Evolutionary conservation across 2,329 filamentous ascomycete genomes (phyloP).

Genomic region (Diplodia seriata): DNA sequence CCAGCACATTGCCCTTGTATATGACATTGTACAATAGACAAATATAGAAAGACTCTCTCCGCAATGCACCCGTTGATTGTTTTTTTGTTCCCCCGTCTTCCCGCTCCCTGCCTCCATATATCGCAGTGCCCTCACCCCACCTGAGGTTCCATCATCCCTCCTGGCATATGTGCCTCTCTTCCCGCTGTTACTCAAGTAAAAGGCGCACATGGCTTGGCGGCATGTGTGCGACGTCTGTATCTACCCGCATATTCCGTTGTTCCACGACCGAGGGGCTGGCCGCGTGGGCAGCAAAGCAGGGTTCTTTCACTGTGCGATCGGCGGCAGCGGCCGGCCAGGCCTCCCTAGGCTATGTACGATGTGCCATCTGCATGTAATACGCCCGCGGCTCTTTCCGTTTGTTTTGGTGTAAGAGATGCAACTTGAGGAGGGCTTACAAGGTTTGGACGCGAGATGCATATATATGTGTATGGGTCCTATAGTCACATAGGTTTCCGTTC

Average conservation of each 20-base stretch:
- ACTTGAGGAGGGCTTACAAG: not conserved
- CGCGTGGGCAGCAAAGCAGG: slow-evolving; percentile 10
- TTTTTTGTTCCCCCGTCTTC: not conserved
- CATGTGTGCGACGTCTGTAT: not conserved
- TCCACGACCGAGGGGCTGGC: not conserved
- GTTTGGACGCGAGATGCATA: not conserved
- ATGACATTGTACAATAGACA: too few species aligned
- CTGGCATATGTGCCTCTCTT: not conserved
- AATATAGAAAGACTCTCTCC: too few species aligned
- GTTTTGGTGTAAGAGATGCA: not conserved
- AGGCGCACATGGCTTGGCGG: not conserved
- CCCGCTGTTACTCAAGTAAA: not conserved
- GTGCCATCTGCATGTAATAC: not conserved
- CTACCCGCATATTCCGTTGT: not conserved
- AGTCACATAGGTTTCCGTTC: not conserved
- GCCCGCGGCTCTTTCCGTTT: not conserved
- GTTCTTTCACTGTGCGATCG: not conserved
- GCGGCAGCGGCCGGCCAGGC: not conserved
- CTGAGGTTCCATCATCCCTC: not conserved
- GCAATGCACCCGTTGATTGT: too few species aligned
- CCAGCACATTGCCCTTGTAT: not conserved
- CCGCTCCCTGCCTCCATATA: not conserved
- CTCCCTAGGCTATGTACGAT: not conserved
- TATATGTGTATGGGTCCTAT: not conserved
- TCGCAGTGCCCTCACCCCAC: not conserved